Base-by-base conservation (phyloP, 2,329 filamentous ascomycete species). In the Arthrobotrys entomopaga region DNA sequence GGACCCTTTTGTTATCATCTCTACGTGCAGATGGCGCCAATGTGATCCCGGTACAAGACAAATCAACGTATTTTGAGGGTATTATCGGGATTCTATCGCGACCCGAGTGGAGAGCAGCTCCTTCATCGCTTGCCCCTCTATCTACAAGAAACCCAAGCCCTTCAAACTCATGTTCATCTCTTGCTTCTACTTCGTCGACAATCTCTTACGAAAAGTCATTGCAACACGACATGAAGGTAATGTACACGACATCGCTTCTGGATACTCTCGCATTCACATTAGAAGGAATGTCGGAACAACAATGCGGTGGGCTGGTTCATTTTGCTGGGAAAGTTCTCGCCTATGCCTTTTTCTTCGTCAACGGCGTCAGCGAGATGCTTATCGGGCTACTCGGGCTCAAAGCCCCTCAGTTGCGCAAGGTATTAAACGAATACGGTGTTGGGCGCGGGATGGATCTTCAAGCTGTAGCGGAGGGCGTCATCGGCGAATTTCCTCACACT, bases 281-380 rank as follows among this genome's bases (percentile, higher is more conserved):
- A 5, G 91, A 95, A 64, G 94, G 92, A 80, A 90, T 97, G 88
- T 93, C 91, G 15, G 84, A 91, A 78, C 87, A 91, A 56, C 90
- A 92, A 70, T 69, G 61, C 38, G 77, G 76, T n/a, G 90, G 88
- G 77, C 81, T 93, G 70, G 91, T 97, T 69, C 90, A 90, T 29
- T 97, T 97, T 80, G 92, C 91, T 63, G 93, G 92, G 72, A 96
- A 95, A 82, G 91, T 92, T 2, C 94, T 91, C 79, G 93, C 93
- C 1, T 97, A 96, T 81, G 93, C 92, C 29, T 97, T 96, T 81
- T 95, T 94, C 82, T 97, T 96, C 79, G 93, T 91, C 26, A 92
- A 92, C 0, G 92, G 92, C 3, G 87, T 96, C 64, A 90, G 92
- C 6, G 92, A 96, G 79, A 87, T 96, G 58, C 84, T 97, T 56